Evolutionary conservation across 345 rosid genomes (phyloP).

Genomic region (Sonneratia alba): DNA sequence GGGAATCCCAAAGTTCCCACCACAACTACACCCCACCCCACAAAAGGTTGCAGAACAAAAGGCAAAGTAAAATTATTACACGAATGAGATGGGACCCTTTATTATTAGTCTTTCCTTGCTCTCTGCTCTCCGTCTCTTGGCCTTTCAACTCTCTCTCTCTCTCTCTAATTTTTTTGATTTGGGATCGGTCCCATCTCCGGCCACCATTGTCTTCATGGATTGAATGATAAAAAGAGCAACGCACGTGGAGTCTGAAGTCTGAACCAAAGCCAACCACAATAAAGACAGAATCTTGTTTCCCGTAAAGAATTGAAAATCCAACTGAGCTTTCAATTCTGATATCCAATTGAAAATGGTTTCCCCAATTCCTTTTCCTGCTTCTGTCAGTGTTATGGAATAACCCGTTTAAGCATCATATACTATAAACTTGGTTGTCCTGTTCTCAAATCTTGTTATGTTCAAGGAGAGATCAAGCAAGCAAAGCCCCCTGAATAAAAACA

Average conservation of each 20-base stretch:
- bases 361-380: too few relatives aligned
- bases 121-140: too few relatives aligned
- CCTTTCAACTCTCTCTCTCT: too few relatives aligned
- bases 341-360: too few relatives aligned
- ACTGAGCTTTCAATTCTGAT: background rate
- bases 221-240: constrained; percentile 97
- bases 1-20: constrained; percentile 9
- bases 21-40: constrained; percentile 16
- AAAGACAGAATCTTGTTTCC: constrained; percentile 9
- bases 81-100: constrained; percentile 56
- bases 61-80: constrained; percentile 69
- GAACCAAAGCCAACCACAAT: constrained; percentile 83
- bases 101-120: constrained; percentile 34
- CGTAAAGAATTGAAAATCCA: background rate
- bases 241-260: constrained; percentile 95
- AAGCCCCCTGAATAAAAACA: constrained; percentile 14
- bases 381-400: too few relatives aligned
- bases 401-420: too few relatives aligned
- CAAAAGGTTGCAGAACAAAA: constrained; percentile 43
- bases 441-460: constrained; percentile 4
- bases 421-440: too few relatives aligned
- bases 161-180: constrained; percentile 39
- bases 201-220: constrained; percentile 94
- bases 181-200: constrained; percentile 40
- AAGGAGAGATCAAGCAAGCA: constrained; percentile 1